A percentile compares a stretch with the other conserved stretches of the same genome.
Conservation (phyloP, 805 yeast genomes). For the Pichia nakasei region DNA sequence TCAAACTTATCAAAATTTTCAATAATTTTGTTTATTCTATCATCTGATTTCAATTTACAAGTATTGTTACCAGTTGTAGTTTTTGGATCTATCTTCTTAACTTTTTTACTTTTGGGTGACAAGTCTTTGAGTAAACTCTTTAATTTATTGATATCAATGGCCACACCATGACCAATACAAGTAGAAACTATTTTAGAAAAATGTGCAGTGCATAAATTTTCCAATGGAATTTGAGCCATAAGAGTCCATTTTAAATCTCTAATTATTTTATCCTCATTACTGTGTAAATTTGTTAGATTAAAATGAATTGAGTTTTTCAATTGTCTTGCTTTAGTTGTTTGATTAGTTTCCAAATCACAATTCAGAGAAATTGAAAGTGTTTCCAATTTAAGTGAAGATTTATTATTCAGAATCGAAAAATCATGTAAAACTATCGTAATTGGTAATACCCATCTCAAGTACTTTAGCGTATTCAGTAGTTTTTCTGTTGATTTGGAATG, state of each 20-base stretch:
- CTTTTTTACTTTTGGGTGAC: neutral
- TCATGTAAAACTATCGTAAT: conserved; percentile 11
- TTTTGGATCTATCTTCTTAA: neutral
- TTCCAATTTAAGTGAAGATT: conserved; percentile 5
- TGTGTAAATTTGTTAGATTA: conserved; percentile 7
- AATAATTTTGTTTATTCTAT: conserved; percentile 2
- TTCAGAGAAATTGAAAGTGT: conserved; percentile 10
- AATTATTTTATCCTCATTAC: neutral
- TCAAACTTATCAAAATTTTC: conserved; percentile 4
- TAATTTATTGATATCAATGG: conserved; percentile 2
- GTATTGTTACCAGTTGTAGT: neutral
- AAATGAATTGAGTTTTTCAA: conserved; percentile 7
- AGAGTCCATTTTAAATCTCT: conserved; percentile 10
- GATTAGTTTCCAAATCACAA: conserved; percentile 1
- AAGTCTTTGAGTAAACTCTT: neutral
- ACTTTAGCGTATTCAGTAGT: conserved; percentile 1
- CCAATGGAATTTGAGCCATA: conserved; percentile 1
- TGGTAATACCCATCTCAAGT: conserved; percentile 9
- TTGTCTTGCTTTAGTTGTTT: neutral
- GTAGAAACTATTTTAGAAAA: conserved; percentile 2
- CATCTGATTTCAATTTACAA: neutral
- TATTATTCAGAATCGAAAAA: conserved; percentile 1
- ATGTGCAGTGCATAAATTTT: neutral
- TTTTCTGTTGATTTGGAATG: neutral
- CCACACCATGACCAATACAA: conserved; percentile 7